A percentile compares a stretch with the other conserved stretches of the same genome.
Conservation (phyloP, 2,329 filamentous ascomycete species). For the Penicillium sp. region DNA sequence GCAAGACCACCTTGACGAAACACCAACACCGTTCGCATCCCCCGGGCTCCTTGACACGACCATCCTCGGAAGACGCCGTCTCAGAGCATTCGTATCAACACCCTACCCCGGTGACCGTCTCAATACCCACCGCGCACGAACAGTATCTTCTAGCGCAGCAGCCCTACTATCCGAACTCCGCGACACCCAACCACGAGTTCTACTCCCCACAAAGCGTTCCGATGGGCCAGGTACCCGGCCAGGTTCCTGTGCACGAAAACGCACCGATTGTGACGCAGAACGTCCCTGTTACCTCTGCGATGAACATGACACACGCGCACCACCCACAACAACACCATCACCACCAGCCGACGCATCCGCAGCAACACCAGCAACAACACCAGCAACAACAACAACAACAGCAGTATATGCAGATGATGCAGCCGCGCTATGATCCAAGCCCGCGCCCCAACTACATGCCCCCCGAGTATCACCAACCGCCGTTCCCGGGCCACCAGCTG, state of each 20-base stretch:
- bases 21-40: slow-evolving; percentile 42
- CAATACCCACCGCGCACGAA: slow-evolving; percentile 33
- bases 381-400: slow-evolving; percentile 26
- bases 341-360: slow-evolving; percentile 23
- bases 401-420: slow-evolving; percentile 31
- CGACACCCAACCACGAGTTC: slow-evolving; percentile 37
- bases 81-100: slow-evolving; percentile 37
- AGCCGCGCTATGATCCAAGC: slow-evolving; percentile 32
- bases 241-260: slow-evolving; percentile 20
- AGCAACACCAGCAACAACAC: slow-evolving; percentile 18
- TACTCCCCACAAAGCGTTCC: slow-evolving; percentile 35
- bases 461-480: slow-evolving; percentile 31
- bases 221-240: slow-evolving; percentile 31
- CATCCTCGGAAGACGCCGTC: slow-evolving; percentile 36
- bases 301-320: slow-evolving; percentile 28
- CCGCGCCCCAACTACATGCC: slow-evolving; percentile 32
- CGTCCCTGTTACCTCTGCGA: slow-evolving; percentile 29
- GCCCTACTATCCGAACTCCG: slow-evolving; percentile 33
- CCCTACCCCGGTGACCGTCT: slow-evolving; percentile 28
- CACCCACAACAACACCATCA: slow-evolving; percentile 33
- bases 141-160: slow-evolving; percentile 39
- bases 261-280: slow-evolving; percentile 31
- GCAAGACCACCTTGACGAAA: slow-evolving; percentile 43
- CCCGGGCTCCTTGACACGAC: slow-evolving; percentile 32
- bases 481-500: slow-evolving; percentile 29